Conservation (phyloP, 75 land plant species). For the Chamaecyparis obtusa region DNA sequence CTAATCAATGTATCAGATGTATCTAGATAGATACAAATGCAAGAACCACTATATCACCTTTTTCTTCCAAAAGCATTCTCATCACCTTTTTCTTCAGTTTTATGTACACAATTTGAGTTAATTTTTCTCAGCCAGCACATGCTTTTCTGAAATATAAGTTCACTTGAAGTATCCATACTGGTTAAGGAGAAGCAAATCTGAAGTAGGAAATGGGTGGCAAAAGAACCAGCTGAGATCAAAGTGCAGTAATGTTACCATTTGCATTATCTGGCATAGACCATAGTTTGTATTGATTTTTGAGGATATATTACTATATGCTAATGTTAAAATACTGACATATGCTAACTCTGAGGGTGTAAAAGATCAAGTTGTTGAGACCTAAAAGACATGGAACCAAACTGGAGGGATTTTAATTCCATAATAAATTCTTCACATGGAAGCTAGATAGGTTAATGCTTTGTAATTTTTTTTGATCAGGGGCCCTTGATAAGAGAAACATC, state of each 20-base stretch:
- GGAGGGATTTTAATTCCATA: neutral
- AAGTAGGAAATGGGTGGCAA: neutral
- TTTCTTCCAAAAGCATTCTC: no score
- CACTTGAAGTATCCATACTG: neutral
- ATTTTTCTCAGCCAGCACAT: neutral
- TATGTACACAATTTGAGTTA: neutral
- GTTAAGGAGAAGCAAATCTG: neutral
- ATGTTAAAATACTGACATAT: neutral
- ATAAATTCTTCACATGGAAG: neutral
- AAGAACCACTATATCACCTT: neutral
- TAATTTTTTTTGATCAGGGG: neutral
- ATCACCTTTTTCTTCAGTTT: neutral
- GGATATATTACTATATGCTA: neutral
- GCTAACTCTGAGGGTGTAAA: neutral
- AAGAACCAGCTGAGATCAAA: neutral
- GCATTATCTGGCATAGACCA: neutral
- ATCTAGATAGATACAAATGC: neutral
- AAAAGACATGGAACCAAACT: neutral
- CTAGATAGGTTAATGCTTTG: neutral
- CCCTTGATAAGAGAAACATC: neutral
- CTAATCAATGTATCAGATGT: neutral
- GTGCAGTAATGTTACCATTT: no score
- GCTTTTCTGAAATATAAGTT: neutral
- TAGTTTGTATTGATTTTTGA: neutral
- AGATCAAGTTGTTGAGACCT: neutral